Evolutionary conservation across 208 protist species (phyloP).

Genomic region (Leishmania tarentolae): DNA sequence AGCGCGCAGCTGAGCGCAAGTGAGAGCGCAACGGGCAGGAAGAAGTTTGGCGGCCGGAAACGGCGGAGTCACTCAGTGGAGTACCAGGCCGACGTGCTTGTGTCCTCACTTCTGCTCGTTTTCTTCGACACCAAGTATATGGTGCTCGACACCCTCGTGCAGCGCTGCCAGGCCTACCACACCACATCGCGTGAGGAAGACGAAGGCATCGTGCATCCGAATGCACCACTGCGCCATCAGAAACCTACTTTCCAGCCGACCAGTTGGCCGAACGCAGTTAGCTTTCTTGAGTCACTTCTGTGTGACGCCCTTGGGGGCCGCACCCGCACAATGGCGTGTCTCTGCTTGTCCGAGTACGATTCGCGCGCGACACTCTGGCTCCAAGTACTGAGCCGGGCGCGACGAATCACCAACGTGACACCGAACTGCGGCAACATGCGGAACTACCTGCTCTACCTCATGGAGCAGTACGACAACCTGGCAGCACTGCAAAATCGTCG

Average conservation of each 20-base stretch:
- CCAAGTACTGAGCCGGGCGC: slow-evolving; percentile 5
- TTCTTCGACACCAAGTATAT: slow-evolving; percentile 27
- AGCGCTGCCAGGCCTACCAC: background rate
- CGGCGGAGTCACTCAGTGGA: background rate
- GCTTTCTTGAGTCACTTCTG: slow-evolving; percentile 20
- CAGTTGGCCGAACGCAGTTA: slow-evolving; percentile 15
- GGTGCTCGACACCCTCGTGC: slow-evolving; percentile 12
- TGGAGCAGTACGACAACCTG: slow-evolving; percentile 22
- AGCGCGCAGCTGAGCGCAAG: slow-evolving; percentile 13
- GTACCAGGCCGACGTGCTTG: slow-evolving; percentile 20
- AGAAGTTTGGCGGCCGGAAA: background rate
- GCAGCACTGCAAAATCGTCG: slow-evolving; percentile 10
- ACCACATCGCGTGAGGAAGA: background rate
- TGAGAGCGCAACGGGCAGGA: background rate
- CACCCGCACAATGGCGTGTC: slow-evolving; percentile 24
- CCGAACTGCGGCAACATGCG: slow-evolving; percentile 26
- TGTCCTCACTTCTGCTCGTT: slow-evolving; percentile 33
- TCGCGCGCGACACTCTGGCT: slow-evolving; percentile 24
- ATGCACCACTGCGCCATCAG: background rate
- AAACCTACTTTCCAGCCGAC: background rate
- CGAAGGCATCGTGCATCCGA: background rate
- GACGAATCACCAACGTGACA: slow-evolving; percentile 9
- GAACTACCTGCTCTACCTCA: slow-evolving; percentile 20
- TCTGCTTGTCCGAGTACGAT: slow-evolving; percentile 40
- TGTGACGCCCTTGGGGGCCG: slow-evolving; percentile 25